Evolutionary conservation across 2,329 filamentous ascomycete genomes (phyloP).

Genomic region (Eutypella sp.): DNA sequence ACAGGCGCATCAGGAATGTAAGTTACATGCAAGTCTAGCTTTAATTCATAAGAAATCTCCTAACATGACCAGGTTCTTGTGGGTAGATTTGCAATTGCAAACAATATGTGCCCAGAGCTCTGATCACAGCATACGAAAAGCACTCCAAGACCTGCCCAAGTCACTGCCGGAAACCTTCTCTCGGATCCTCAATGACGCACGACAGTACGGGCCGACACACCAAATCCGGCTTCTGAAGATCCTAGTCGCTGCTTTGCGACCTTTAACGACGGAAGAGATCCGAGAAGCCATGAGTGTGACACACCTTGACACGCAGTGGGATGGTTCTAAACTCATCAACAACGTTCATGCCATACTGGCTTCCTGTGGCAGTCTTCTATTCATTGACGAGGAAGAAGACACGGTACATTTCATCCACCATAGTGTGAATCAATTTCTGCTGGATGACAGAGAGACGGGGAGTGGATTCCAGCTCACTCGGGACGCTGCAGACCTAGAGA

Average conservation of each 20-base stretch:
- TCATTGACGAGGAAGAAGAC: constrained; percentile 29
- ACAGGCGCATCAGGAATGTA: constrained; percentile 31
- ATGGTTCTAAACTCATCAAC: constrained; percentile 17
- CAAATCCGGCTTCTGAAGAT: constrained; percentile 27
- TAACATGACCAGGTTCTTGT: constrained; percentile 23
- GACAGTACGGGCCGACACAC: constrained; percentile 9
- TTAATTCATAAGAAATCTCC: neutral
- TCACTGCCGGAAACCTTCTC: constrained; percentile 26
- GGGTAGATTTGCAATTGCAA: constrained; percentile 31
- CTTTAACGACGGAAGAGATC: constrained; percentile 29
- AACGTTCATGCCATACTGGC: constrained; percentile 19
- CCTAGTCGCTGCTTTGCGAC: constrained; percentile 22
- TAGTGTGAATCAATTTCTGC: constrained; percentile 30
- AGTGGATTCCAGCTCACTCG: constrained; percentile 5
- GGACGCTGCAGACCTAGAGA: neutral
- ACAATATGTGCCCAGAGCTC: constrained; percentile 29
- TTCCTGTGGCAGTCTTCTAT: constrained; percentile 30
- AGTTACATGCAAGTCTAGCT: too few relatives aligned
- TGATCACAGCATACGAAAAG: constrained; percentile 30
- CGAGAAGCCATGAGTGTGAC: constrained; percentile 33
- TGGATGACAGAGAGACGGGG: constrained; percentile 7
- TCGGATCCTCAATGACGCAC: constrained; percentile 24
- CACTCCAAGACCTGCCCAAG: constrained; percentile 25
- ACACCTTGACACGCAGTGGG: constrained; percentile 25
- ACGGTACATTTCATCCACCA: constrained; percentile 29